phyloP scores from a whole-genome alignment of 768 basidiomycete species.

The Leccinellum albellum region DNA sequence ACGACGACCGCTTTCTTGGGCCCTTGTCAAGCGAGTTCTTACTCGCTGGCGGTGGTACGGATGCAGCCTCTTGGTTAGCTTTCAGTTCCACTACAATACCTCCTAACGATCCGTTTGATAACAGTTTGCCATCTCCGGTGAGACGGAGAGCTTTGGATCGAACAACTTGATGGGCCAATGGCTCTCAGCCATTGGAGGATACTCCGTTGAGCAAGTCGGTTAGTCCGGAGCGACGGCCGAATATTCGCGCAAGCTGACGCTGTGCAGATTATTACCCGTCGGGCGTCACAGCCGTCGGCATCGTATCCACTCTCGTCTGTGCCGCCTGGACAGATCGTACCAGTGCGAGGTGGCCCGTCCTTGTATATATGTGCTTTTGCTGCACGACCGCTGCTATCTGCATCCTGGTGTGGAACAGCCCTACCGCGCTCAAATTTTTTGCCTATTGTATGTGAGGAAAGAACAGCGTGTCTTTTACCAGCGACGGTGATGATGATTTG shows the following conservation, averaged over 20 bases:
- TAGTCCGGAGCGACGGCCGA: conserved; percentile 5
- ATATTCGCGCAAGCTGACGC: neutral
- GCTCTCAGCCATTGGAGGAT: conserved; percentile 59
- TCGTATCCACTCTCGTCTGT: conserved; percentile 58
- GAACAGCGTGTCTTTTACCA: neutral
- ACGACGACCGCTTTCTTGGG: conserved; percentile 45
- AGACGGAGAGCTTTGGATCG: conserved; percentile 64
- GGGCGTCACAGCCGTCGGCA: conserved; percentile 62
- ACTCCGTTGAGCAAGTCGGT: conserved; percentile 62
- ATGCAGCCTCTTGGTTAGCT: conserved; percentile 56
- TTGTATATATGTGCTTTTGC: conserved; percentile 59
- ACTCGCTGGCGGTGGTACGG: conserved; percentile 66
- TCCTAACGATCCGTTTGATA: neutral
- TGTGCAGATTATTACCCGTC: conserved; percentile 54
- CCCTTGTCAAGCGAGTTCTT: conserved; percentile 45
- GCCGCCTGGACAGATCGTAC: conserved; percentile 62
- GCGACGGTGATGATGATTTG: neutral
- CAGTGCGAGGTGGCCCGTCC: conserved; percentile 56
- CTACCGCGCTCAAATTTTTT: conserved; percentile 65
- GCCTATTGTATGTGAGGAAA: conserved; percentile 56
- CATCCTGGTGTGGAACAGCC: conserved; percentile 58
- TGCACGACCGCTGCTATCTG: conserved; percentile 52
- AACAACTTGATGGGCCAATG: conserved; percentile 75
- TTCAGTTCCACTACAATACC: neutral
- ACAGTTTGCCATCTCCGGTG: conserved; percentile 65